Evolutionary conservation across 148 eudicot species (phyloP), one percentile per base, ranked within the genome.

Genomic region (Polygonum maritimum): DNA sequence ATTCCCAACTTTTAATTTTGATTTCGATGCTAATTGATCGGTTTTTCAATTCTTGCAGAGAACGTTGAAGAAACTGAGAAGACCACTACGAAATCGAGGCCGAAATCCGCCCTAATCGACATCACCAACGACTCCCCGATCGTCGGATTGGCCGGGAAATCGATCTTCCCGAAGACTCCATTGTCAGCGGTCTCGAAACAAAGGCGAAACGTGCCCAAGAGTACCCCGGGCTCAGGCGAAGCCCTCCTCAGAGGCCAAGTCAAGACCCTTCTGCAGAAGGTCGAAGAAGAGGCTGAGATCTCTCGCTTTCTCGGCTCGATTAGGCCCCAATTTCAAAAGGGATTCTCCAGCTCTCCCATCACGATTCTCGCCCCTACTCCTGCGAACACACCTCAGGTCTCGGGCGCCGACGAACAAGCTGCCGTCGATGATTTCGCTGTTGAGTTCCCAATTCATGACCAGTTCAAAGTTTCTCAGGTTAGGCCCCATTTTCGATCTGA

Each of bases 61-160:
- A 87, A 82, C 73, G 58, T 71, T 36, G 90, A 87, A 67, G 95
- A 86, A 26, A 75, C 89, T n/a, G 93, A 86, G 41, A 87, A 80
- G 76, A 72, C 54, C 38, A 8, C 58, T 2, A 19, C 80, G 63
- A 81, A 80, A 31, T 78, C 78, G 26, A 84, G 78, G 81, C 81
- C 44, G 2, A 80, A 87, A 72, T 78, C 83, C 0, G 90, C 83
- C 1, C 77, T 95, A 4, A 79, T 88, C 15, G 99, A 95, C 51
- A 95, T 92, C 75, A 90, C 96, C 13, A 95, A 95, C 48, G 97
- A 92, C 82, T 95, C 98, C 2, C 99, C 99, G 0, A 89, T 92
- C 16, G 90, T 90, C 16, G 99, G 99, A 21, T 51, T 95, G 38
- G 99, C 99, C 9, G 54, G 54, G 16, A 67, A 88, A 81, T 77